Evolutionary conservation across 441 rosid genomes (phyloP).

Genomic region (Pelargonium australe): DNA sequence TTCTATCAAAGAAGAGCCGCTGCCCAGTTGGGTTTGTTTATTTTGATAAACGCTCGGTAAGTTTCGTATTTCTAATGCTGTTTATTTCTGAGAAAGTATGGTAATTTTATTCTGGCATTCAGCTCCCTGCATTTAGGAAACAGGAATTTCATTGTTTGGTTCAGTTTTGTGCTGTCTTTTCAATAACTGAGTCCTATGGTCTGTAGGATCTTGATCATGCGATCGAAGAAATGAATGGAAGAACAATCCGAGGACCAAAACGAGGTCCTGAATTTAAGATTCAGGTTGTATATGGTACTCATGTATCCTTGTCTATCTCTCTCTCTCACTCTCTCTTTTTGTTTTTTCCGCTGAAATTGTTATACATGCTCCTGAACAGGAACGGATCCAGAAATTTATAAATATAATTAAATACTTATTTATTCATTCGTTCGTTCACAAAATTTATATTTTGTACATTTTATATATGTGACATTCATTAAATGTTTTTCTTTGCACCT

Average conservation of each 20-base stretch:
- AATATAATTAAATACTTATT: too few species aligned
- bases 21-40: conserved; percentile 6
- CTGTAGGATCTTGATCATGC: conserved; percentile 6
- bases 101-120: not conserved
- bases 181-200: not conserved
- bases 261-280: conserved; percentile 8
- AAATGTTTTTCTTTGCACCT: too few species aligned
- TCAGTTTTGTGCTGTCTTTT: conserved; percentile 1
- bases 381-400: too few species aligned
- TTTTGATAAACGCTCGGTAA: conserved; percentile 8
- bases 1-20: conserved; percentile 6
- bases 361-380: not conserved
- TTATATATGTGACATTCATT: too few species aligned
- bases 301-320: not conserved
- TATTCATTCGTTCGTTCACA: too few species aligned
- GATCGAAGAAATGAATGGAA: conserved; percentile 9
- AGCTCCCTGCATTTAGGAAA: not conserved
- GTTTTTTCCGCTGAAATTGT: not conserved
- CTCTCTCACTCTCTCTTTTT: not conserved
- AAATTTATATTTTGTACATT: too few species aligned
- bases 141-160: not conserved
- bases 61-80: not conserved
- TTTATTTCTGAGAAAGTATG: not conserved
- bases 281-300: not conserved
- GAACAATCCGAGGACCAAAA: conserved; percentile 11